Base-by-base conservation (phyloP, 2,329 filamentous ascomycete species). In the Venturia pyrina region DNA sequence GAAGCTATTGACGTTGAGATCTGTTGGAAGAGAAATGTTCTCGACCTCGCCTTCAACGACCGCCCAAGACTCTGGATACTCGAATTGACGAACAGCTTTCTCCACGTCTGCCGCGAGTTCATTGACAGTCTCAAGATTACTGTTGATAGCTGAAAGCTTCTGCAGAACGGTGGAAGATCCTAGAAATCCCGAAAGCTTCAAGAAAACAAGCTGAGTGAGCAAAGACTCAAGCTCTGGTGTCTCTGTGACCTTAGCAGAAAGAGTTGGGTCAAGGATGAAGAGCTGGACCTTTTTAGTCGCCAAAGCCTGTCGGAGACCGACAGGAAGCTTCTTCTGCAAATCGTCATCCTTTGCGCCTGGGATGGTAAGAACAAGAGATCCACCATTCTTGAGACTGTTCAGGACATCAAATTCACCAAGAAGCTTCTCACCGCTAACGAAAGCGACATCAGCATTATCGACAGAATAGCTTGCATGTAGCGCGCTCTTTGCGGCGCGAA, bases 281-380 rank as follows among this genome's bases (percentile, higher is more conserved):
- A 99, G 82, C 68, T 88, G 79, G 43, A 93, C 80, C 43, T 83
- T 82, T 76, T 90, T 91, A 72, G 86, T 82, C 65, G 86, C 85
- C 63, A 97, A 78, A 17, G 83, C 81, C 77, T 89, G 91, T 73
- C 89, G 87, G 69, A 95, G 85, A 60, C 81, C 75, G 46, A 83
- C 81, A 1, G 91, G 85, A 6, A 99, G 80, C 71, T 90, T 88
- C 84, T 96, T 96, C 80, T 98, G 93, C 7, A 93, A 76, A 44
- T 97, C 92, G 57, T 96, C 93, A 63, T 91, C 86, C 79, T 96
- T 96, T 75, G 91, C 86, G 70, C 87, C 88, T 37, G 90, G 83
- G 32, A 95, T 83, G 72, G 87, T 90, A 53, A 97, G 73, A 65
- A 97, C 83, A 57, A 97, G 77, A 69, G 87, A 88, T 65, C 89